Conservation (phyloP, 2,329 filamentous ascomycete species). For the Chaetomium olivaceum region DNA sequence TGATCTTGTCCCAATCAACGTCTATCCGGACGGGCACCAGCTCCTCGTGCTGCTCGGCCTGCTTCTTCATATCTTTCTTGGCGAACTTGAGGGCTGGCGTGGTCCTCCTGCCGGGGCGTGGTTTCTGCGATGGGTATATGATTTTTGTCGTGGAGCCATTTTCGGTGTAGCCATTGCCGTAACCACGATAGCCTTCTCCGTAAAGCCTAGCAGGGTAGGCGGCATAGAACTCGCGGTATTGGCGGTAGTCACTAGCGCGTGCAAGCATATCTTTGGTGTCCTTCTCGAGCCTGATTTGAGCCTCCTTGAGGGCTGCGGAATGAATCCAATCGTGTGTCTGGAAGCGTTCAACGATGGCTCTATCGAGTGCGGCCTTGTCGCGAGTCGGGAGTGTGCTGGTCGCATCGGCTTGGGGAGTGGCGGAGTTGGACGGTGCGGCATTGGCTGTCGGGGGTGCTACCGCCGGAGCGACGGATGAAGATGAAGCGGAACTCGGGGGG, state of each 20-base stretch:
- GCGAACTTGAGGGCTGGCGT: slow-evolving; percentile 72
- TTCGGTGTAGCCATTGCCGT: slow-evolving; percentile 84
- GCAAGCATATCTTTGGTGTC: slow-evolving; percentile 64
- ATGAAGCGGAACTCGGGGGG: slow-evolving; percentile 17
- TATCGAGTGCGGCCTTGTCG: slow-evolving; percentile 58
- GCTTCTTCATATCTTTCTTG: slow-evolving; percentile 77
- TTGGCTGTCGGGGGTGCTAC: slow-evolving; percentile 13
- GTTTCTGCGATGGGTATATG: slow-evolving; percentile 77
- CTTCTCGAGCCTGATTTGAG: slow-evolving; percentile 55
- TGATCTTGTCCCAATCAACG: slow-evolving; percentile 93
- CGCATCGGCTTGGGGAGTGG: slow-evolving; percentile 28
- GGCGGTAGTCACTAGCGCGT: slow-evolving; percentile 69
- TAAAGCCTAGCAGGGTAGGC: slow-evolving; percentile 61
- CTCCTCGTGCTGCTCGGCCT: slow-evolving; percentile 89
- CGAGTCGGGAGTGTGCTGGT: slow-evolving; percentile 37
- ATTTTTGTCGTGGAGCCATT: slow-evolving; percentile 65
- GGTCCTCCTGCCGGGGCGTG: slow-evolving; percentile 73
- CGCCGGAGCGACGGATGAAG: slow-evolving; percentile 15
- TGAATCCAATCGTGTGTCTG: slow-evolving; percentile 57
- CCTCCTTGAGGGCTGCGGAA: slow-evolving; percentile 52
- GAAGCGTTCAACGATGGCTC: slow-evolving; percentile 55
- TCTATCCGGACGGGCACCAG: slow-evolving; percentile 88
- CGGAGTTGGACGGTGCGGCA: slow-evolving; percentile 31
- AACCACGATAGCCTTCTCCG: slow-evolving; percentile 81
- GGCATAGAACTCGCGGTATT: slow-evolving; percentile 57